Percentiles rank a stretch among this genome's conserved stretches.
These are phyloP conservation scores for Bryoglossum gracile DNA, from an alignment of 495 filamentous ascomycete species.

Conservation along the genomic window DNA sequence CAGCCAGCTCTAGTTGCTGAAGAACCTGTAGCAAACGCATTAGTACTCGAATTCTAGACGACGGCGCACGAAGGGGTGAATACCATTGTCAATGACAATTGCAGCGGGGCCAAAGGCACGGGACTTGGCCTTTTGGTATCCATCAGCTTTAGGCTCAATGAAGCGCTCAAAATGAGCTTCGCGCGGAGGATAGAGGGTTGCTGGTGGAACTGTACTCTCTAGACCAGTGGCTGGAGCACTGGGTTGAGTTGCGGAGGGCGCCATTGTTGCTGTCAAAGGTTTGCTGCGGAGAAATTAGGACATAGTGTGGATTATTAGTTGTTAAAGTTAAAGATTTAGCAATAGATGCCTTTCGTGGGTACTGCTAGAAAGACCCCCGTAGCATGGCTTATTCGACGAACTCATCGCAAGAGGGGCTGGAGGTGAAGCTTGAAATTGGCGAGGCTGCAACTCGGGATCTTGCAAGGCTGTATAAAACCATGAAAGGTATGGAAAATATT, in stretches of 20 bases:
- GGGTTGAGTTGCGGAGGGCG: slow-evolving; percentile 19
- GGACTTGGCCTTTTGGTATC: slow-evolving; percentile 53
- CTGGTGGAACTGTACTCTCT: slow-evolving; percentile 13
- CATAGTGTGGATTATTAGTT: slow-evolving; percentile 8
- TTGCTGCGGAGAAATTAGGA: slow-evolving; percentile 8
- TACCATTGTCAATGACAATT: slow-evolving; percentile 98
- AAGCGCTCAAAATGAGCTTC: slow-evolving; percentile 77
- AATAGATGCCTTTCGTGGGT: too few species aligned
- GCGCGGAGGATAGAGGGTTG: slow-evolving; percentile 40
- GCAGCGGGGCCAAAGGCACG: slow-evolving; percentile 44
- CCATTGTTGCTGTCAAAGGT: slow-evolving; percentile 9
- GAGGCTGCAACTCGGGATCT: slow-evolving; percentile 6
- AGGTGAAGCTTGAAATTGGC: neutral
- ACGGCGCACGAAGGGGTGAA: slow-evolving; percentile 4
- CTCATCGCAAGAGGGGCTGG: neutral
- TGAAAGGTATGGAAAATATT: too few species aligned
- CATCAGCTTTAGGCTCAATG: slow-evolving; percentile 58
- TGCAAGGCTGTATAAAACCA: slow-evolving; percentile 15
- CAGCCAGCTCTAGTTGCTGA: slow-evolving; percentile 86
- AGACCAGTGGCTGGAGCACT: slow-evolving; percentile 10
- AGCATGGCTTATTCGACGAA: too few species aligned
- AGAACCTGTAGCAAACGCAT: slow-evolving; percentile 52
- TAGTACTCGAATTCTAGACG: slow-evolving; percentile 6
- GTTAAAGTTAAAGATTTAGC: neutral
- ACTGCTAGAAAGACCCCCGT: too few species aligned